These are phyloP conservation scores for Hippophae rhamnoides DNA, from an alignment of 306 rosid genomes.

Conservation along the genomic window DNA sequence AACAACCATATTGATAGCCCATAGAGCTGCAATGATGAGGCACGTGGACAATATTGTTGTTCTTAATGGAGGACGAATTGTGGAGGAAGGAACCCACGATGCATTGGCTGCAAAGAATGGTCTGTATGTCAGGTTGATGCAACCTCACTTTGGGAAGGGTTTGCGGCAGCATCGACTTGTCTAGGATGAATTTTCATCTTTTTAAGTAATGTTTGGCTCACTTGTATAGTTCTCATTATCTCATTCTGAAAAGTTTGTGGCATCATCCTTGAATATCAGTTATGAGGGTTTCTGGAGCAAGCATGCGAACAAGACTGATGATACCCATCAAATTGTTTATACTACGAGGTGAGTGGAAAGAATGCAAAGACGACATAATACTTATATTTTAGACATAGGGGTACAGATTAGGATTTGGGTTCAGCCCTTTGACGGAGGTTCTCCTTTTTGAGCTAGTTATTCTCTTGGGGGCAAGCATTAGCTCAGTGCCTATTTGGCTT, in stretches of 20 bases:
- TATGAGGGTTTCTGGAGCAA: constrained; percentile 12
- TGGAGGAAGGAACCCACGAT: constrained; percentile 87
- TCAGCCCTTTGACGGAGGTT: constrained; percentile 37
- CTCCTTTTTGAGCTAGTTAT: constrained; percentile 34
- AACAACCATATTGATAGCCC: constrained; percentile 96
- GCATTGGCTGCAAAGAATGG: constrained; percentile 81
- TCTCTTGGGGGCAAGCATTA: constrained; percentile 77
- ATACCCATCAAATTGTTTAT: constrained; percentile 18
- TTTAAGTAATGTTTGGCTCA: constrained; percentile 24
- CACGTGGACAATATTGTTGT: constrained; percentile 99
- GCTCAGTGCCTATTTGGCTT: constrained; percentile 32
- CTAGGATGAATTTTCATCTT: constrained; percentile 31
- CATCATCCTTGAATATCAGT: constrained; percentile 24
- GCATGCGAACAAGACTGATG: constrained; percentile 26
- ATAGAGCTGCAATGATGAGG: constrained; percentile 99
- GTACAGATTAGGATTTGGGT: constrained; percentile 41
- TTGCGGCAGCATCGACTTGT: constrained; percentile 85
- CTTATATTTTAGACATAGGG: constrained; percentile 39
- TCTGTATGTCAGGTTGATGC: constrained; percentile 87
- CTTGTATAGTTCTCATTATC: constrained; percentile 33
- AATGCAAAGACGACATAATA: constrained; percentile 34
- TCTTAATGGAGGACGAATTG: constrained; percentile 94
- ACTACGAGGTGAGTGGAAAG: constrained; percentile 30
- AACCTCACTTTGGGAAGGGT: constrained; percentile 94
- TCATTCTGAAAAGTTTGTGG: constrained; percentile 27